phyloP scores from a whole-genome alignment of 805 yeast species.

The Kluyveromyces wickerhamii region DNA sequence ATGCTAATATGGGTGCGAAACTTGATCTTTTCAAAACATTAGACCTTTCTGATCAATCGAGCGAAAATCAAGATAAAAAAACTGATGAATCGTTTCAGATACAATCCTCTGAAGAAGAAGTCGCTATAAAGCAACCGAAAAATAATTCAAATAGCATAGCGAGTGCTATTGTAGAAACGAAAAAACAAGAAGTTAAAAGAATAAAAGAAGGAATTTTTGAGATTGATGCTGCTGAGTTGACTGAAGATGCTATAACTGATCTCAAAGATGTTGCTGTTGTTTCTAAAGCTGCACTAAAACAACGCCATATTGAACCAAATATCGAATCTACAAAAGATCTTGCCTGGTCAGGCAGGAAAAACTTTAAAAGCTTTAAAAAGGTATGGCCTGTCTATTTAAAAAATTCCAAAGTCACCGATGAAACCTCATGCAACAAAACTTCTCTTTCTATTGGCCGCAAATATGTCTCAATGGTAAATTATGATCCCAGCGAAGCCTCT shows the following conservation, averaged over 20 bases:
- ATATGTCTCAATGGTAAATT: not conserved
- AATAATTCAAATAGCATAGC: not conserved
- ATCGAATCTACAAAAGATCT: slow-evolving; percentile 4
- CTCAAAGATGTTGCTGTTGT: slow-evolving; percentile 32
- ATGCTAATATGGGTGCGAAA: not conserved
- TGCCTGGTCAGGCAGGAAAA: slow-evolving; percentile 30
- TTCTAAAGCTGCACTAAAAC: not conserved
- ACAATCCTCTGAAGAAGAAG: no score
- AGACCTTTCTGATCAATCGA: not conserved
- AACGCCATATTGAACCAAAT: not conserved
- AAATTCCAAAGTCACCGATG: slow-evolving; percentile 7
- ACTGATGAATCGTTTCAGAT: not conserved
- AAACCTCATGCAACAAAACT: not conserved
- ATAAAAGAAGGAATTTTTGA: slow-evolving; percentile 20
- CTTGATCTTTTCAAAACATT: not conserved
- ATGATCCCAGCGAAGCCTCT: not conserved
- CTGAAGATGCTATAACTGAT: slow-evolving; percentile 25
- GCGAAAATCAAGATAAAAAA: not conserved
- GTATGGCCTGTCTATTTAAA: slow-evolving; percentile 13
- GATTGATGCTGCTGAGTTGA: slow-evolving; percentile 22
- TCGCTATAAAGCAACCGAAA: no score
- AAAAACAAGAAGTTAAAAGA: slow-evolving; percentile 23
- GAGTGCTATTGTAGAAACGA: slow-evolving; percentile 27
- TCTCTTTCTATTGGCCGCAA: not conserved
- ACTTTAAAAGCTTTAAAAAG: slow-evolving; percentile 35